A percentile compares a stretch with the other conserved stretches of the same genome.
Conservation (phyloP, 169 alveolate genomes). For the Condylostoma magnum region DNA sequence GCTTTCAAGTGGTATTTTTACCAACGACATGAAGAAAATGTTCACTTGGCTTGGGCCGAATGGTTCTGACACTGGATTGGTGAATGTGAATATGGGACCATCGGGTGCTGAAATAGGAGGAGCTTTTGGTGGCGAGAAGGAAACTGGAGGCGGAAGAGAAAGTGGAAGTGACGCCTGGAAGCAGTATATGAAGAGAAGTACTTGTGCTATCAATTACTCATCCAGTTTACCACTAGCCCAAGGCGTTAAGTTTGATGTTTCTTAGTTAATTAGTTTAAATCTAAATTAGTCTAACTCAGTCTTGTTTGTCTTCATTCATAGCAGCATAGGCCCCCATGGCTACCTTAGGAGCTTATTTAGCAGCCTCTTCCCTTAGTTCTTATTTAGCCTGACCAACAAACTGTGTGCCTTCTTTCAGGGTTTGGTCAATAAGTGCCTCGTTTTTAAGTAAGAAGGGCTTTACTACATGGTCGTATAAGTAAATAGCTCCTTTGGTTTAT, state of each 20-base stretch:
- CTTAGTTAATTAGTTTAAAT: neutral
- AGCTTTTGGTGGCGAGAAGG: slow-evolving; percentile 88
- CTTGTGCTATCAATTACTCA: slow-evolving; percentile 76
- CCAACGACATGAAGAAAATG: slow-evolving; percentile 59
- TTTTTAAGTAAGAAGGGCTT: slow-evolving; percentile 51
- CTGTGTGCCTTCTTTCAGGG: too few relatives aligned
- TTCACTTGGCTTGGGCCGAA: slow-evolving; percentile 81
- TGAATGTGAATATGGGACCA: slow-evolving; percentile 82
- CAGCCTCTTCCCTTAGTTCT: too few relatives aligned
- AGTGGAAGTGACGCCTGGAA: slow-evolving; percentile 85
- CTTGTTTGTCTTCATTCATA: too few relatives aligned
- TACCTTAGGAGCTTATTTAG: too few relatives aligned
- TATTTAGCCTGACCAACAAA: too few relatives aligned
- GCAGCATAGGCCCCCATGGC: too few relatives aligned
- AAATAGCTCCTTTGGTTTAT: slow-evolving; percentile 56
- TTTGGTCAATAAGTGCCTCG: slow-evolving; percentile 43
- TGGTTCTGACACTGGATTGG: slow-evolving; percentile 83
- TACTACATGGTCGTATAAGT: slow-evolving; percentile 40
- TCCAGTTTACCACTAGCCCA: slow-evolving; percentile 69
- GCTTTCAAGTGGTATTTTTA: slow-evolving; percentile 63
- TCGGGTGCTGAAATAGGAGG: slow-evolving; percentile 89
- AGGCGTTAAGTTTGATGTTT: slow-evolving; percentile 76
- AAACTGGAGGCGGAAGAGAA: slow-evolving; percentile 88
- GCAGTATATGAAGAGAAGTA: slow-evolving; percentile 80
- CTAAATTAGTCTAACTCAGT: too few relatives aligned